Evolutionary conservation across 106 monocot species (phyloP), one percentile per base, ranked within the genome.

Genomic region (Allium fistulosum): DNA sequence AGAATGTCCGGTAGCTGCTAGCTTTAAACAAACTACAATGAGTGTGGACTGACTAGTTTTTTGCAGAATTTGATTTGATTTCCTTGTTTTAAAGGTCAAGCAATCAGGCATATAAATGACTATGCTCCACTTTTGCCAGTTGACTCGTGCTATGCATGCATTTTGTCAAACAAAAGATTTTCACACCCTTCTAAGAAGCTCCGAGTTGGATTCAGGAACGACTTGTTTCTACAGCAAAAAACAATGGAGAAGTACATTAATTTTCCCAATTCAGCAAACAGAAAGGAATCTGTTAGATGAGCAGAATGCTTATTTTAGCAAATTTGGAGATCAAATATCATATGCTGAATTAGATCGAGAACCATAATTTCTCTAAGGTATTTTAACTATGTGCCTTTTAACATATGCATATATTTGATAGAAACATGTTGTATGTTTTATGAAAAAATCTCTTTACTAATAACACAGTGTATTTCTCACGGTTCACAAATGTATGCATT

Each of bases 91-190:
- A 61, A 72, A 97, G 96, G 92, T 65, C 78, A 91, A 82, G 92
- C 92, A 47, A 97, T 97, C 49, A 86, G 96, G 72, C 96, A 97
- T 50, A 72, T 79, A 78, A 84, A 92, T 82, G 96, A 97, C 59
- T 92, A 92, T 79, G 96, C 96, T 61, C 83, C 87, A 18, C 77
- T 97, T 12, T 84, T 97, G 61, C 81, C 92, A 67, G 92, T 97
- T 46, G 96, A 97, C 65, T 84, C 86, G 11, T 81, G 92, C 5
- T 97, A 97, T 73, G 45, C 71, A 52, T 77, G 50, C 12, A 57
- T 48, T 66, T 57, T 66, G 14, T 87, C 82, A n/a, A 80, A 63
- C 61, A 12, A 4, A 51, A 78, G 57, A 71, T 66, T 52, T 59
- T 80, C 84, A 1, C 75, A 13, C 51, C 88, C 88, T 10, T 70